Conservation (phyloP, 352 stramenopile species). For the Phytophthora parvispora region DNA sequence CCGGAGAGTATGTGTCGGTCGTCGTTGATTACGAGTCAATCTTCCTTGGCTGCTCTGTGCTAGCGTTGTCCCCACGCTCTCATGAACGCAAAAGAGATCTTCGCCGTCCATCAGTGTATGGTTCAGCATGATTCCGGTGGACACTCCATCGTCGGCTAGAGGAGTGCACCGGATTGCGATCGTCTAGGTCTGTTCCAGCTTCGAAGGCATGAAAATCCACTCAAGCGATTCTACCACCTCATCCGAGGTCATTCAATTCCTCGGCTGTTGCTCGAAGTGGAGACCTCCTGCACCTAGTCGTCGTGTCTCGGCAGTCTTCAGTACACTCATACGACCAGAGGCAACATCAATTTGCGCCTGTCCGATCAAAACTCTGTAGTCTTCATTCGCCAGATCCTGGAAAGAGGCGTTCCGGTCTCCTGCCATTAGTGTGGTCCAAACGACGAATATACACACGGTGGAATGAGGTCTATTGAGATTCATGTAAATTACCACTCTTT, state of each 20-base stretch:
- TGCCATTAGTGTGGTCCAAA: too few relatives aligned
- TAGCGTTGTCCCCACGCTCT: constrained; percentile 56
- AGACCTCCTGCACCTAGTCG: constrained; percentile 16
- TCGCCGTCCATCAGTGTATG: constrained; percentile 54
- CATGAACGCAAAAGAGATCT: constrained; percentile 56
- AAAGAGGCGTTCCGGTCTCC: constrained; percentile 33
- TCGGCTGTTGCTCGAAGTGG: constrained; percentile 29
- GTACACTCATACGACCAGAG: constrained; percentile 34
- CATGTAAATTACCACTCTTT: background rate
- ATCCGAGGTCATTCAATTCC: constrained; percentile 19
- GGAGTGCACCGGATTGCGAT: constrained; percentile 42
- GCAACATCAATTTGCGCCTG: constrained; percentile 20
- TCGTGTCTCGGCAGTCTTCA: constrained; percentile 12
- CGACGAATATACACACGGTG: too few relatives aligned
- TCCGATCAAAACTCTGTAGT: constrained; percentile 49
- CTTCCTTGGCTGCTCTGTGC: constrained; percentile 9
- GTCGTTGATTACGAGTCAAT: constrained; percentile 34
- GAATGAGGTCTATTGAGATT: background rate
- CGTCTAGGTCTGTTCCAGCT: constrained; percentile 16
- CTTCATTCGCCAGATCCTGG: constrained; percentile 29
- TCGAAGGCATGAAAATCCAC: constrained; percentile 23
- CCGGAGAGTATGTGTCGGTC: constrained; percentile 40
- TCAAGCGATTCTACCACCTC: constrained; percentile 29
- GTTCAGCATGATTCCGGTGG: constrained; percentile 40
- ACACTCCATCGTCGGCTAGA: constrained; percentile 44